Conservation (phyloP, 2,329 filamentous ascomycete species). For the Sarocladium strictum region DNA sequence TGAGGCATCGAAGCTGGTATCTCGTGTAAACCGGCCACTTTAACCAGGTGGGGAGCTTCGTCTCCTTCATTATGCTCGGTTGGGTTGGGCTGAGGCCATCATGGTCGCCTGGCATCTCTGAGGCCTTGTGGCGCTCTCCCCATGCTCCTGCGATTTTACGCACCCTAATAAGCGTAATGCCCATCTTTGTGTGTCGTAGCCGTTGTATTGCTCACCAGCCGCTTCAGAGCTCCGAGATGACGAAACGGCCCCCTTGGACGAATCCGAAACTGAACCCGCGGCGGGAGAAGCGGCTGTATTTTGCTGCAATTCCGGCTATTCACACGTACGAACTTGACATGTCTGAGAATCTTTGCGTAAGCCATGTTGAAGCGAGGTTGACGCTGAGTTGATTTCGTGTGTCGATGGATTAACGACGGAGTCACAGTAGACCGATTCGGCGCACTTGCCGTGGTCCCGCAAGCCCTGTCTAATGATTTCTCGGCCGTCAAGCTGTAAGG, state of each 20-base stretch:
- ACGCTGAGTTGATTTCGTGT: neutral
- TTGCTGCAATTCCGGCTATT: conserved; percentile 5
- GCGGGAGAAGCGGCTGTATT: neutral
- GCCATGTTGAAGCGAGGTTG: neutral
- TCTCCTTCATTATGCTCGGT: neutral
- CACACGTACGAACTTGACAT: neutral
- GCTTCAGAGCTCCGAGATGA: neutral
- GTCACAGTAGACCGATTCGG: neutral
- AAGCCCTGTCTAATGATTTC: neutral
- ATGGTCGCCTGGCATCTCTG: neutral
- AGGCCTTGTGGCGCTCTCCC: neutral
- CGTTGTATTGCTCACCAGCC: neutral
- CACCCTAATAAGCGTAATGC: neutral
- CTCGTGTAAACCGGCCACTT: neutral
- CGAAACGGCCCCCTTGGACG: neutral
- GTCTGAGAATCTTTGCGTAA: neutral
- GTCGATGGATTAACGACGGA: no score
- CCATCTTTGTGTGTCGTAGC: neutral
- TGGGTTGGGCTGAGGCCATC: neutral
- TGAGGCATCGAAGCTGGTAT: neutral
- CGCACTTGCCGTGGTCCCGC: conserved; percentile 7
- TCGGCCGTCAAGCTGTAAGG: neutral
- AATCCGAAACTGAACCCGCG: neutral
- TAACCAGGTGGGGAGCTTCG: neutral
- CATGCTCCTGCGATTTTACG: neutral